phyloP scores from a whole-genome alignment of 2,329 filamentous ascomycete genomes.

The Microascus cirrosus region DNA sequence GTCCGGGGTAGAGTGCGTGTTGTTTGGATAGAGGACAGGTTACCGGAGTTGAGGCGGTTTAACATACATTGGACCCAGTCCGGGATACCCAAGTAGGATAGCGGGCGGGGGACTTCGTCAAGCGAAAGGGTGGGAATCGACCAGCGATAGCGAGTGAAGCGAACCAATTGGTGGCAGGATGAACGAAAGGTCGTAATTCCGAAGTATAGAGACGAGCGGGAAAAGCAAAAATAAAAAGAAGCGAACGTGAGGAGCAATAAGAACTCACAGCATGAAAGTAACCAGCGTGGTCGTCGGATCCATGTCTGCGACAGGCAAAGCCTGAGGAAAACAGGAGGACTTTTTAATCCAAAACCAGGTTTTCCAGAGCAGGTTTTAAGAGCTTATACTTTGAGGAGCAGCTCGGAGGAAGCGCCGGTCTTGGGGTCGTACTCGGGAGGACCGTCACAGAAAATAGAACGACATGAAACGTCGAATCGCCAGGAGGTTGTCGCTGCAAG shows the following conservation, averaged over 20 bases:
- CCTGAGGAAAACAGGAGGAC: neutral
- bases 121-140: neutral
- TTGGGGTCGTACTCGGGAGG: no score
- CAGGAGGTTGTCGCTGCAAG: neutral
- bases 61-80: neutral
- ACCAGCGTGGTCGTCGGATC: slow-evolving; percentile 29
- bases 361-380: no score
- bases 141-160: neutral
- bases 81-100: neutral
- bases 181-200: neutral
- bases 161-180: neutral
- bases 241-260: neutral
- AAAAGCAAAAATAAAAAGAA: neutral
- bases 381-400: no score
- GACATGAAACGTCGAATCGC: neutral
- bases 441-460: neutral
- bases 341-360: no score
- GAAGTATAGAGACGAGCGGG: neutral
- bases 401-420: no score
- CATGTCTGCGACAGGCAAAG: slow-evolving; percentile 17
- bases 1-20: neutral
- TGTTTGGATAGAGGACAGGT: neutral
- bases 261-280: slow-evolving; percentile 33
- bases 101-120: neutral
- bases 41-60: neutral